Conservation (phyloP, 768 basidiomycete species). For the Tulasnella sp. region DNA sequence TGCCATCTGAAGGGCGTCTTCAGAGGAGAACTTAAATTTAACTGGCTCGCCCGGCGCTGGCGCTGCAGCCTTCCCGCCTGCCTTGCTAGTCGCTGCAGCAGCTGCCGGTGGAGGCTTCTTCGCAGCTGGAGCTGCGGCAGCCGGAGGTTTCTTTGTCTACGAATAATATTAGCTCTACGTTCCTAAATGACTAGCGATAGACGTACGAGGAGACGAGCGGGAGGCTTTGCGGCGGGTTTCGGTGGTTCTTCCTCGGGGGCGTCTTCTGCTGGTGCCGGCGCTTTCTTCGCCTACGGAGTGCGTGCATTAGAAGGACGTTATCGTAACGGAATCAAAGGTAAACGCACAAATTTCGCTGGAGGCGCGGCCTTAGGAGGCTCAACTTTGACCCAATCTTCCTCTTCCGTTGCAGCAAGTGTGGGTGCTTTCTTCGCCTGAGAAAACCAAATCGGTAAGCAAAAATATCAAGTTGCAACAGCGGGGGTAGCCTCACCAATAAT, state of each 20-base stretch:
- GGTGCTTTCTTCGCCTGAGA: conserved; percentile 12
- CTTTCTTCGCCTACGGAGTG: conserved; percentile 7
- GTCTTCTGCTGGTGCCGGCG: conserved; percentile 21
- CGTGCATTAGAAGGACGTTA: not conserved
- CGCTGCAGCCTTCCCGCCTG: conserved; percentile 42
- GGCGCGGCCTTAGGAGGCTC: conserved; percentile 1
- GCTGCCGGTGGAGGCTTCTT: conserved; percentile 41
- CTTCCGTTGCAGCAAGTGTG: not conserved
- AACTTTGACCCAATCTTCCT: not conserved
- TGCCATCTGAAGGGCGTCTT: conserved; percentile 82
- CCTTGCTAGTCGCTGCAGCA: conserved; percentile 36
- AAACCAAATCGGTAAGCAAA: not conserved
- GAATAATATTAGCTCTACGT: conserved; percentile 6
- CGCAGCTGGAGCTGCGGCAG: conserved; percentile 32
- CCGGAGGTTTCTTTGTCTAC: conserved; percentile 49
- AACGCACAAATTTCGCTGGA: conserved; percentile 7
- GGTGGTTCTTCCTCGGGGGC: conserved; percentile 26
- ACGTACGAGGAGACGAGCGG: conserved; percentile 40
- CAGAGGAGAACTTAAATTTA: conserved; percentile 84
- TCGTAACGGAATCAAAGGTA: not conserved
- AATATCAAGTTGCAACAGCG: not conserved
- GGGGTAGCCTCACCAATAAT: conserved; percentile 15
- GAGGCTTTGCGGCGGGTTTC: conserved; percentile 46
- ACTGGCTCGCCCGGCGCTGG: conserved; percentile 64
- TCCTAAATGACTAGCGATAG: not conserved